These are phyloP conservation scores for Penicillium riverlandense DNA, from an alignment of 495 filamentous ascomycete species.

Conservation along the genomic window DNA sequence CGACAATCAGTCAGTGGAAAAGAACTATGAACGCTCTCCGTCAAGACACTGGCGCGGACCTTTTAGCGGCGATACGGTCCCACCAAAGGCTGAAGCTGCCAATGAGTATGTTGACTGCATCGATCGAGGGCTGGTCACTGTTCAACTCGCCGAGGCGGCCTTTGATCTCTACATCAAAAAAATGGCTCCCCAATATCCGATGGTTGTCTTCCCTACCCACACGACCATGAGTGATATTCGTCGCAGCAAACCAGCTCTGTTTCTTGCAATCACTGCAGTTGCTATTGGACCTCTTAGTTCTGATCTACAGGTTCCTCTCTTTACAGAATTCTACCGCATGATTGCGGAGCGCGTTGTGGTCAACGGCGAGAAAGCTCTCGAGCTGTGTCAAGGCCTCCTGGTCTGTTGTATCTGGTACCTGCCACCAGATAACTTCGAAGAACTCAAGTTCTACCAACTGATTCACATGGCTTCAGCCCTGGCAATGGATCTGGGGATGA, in stretches of 20 bases:
- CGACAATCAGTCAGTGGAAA: constrained; percentile 19
- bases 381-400: constrained; percentile 76
- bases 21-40: constrained; percentile 6
- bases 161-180: constrained; percentile 63
- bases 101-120: constrained; percentile 57
- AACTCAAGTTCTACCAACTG: constrained; percentile 87
- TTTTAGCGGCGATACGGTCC: constrained; percentile 2
- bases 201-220: constrained; percentile 64
- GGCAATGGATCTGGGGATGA: constrained; percentile 82
- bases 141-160: constrained; percentile 52
- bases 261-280: constrained; percentile 68
- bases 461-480: constrained; percentile 78
- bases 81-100: constrained; percentile 6
- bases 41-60: constrained; percentile 11
- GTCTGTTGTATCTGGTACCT: constrained; percentile 73
- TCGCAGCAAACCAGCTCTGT: constrained; percentile 66
- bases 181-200: constrained; percentile 67
- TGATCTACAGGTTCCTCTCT: constrained; percentile 50
- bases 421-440: constrained; percentile 74
- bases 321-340: constrained; percentile 62
- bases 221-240: constrained; percentile 63
- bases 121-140: constrained; percentile 59
- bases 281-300: constrained; percentile 58
- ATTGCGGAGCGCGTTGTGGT: constrained; percentile 70
- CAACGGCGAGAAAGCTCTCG: constrained; percentile 74